Evolutionary conservation across 257 asterid species (phyloP).

Genomic region (Gentiana macrophylla): DNA sequence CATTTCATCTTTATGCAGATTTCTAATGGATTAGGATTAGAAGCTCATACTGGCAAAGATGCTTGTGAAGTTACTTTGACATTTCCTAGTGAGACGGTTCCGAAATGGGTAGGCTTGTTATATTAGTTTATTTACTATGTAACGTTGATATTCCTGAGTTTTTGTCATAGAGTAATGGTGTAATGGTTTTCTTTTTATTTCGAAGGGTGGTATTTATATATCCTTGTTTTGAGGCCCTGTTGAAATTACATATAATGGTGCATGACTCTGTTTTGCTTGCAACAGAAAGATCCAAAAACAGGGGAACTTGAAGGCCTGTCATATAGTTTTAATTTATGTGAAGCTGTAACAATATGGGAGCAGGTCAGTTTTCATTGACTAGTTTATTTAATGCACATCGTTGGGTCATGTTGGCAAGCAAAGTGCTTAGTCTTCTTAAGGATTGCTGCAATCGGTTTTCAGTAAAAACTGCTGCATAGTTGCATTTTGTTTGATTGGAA

Average conservation of each 20-base stretch:
- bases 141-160: background rate
- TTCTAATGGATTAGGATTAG: conserved; percentile 93
- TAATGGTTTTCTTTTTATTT: background rate
- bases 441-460: background rate
- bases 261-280: conserved; percentile 1
- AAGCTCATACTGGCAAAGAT: conserved; percentile 57
- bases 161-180: no score
- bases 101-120: conserved; percentile 71
- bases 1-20: conserved; percentile 36
- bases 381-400: background rate
- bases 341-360: conserved; percentile 99
- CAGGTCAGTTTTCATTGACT: conserved; percentile 43
- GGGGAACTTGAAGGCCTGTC: conserved; percentile 86
- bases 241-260: background rate
- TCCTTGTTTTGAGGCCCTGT: background rate
- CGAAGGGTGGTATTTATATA: background rate
- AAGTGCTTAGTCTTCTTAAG: background rate
- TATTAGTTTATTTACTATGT: background rate
- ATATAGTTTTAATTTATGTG: conserved; percentile 66
- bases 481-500: background rate
- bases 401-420: background rate
- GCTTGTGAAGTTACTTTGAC: conserved; percentile 54
- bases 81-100: conserved; percentile 68
- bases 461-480: background rate
- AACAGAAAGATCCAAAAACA: conserved; percentile 94